Conservation (phyloP, 495 filamentous ascomycete genomes). For the Trichoderma erinaceum region DNA sequence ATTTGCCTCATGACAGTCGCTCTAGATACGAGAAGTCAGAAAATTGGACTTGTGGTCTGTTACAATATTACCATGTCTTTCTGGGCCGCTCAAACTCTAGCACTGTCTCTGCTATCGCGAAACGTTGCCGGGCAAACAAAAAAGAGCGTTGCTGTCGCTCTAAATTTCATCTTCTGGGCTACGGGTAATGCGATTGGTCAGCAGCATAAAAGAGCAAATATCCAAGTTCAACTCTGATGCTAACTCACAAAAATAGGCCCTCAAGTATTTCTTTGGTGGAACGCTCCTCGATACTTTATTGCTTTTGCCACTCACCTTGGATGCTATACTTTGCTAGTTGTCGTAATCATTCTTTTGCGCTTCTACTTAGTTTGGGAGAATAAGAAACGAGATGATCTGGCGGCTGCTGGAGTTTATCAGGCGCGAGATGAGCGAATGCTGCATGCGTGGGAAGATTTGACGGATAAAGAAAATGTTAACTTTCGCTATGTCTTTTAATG, state of each 20-base stretch:
- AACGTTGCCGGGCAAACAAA: conserved; percentile 54
- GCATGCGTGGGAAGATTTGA: conserved; percentile 54
- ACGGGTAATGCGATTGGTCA: conserved; percentile 44
- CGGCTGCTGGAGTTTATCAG: conserved; percentile 35
- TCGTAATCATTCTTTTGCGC: conserved; percentile 41
- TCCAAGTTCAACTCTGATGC: neutral
- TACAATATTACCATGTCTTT: conserved; percentile 54
- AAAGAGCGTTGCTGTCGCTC: conserved; percentile 41
- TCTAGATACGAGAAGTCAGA: conserved; percentile 36
- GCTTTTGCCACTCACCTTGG: conserved; percentile 51
- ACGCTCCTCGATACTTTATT: conserved; percentile 47
- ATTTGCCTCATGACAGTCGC: conserved; percentile 49
- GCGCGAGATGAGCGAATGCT: conserved; percentile 36
- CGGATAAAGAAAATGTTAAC: conserved; percentile 51
- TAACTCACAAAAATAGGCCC: conserved; percentile 28
- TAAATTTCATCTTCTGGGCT: conserved; percentile 46
- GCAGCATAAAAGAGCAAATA: neutral
- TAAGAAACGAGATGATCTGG: conserved; percentile 40
- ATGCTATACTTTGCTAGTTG: conserved; percentile 44
- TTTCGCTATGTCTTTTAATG: conserved; percentile 46
- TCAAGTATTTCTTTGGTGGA: conserved; percentile 46
- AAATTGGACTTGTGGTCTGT: conserved; percentile 48
- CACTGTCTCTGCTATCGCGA: conserved; percentile 44
- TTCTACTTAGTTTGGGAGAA: conserved; percentile 44
- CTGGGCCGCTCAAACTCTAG: conserved; percentile 51